Base-by-base conservation (phyloP, 495 filamentous ascomycete genomes). In the Neurospora sp. region DNA sequence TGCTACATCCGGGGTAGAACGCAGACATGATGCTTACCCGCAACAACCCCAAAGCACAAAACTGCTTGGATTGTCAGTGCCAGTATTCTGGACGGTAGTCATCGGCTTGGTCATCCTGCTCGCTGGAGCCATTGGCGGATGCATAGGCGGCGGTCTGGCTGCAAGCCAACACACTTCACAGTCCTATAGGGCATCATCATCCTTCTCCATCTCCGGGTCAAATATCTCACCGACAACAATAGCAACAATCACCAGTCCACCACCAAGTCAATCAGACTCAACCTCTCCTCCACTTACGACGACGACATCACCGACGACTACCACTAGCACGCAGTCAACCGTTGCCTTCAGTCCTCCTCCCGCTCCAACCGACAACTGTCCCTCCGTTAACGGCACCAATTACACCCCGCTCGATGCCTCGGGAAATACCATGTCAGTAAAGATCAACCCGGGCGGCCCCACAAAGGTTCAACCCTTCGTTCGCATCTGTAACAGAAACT, bases 41-140 rank as follows among this genome's bases (percentile, higher is more conserved):
- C n/a, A 48, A 48, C 46, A 20, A 20, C n/a, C 46, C n/a, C 46
- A 48, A 48, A 5, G 10, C n/a, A 12, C n/a, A 37, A 42, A 16
- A 69, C 76, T 82, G 23, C 39, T 82, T 10, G 82, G 82, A 5
- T 76, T 83, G 10, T 73, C 79, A n/a, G 76, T 82, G 9, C 72
- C 74, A 9, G 7, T 76, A 2, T 83, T 82, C 46, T 83, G 82
- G 82, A 42, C 71, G 5, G 11, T 80, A 7, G 39, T 82, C 66
- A 69, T 80, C 9, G 37, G 75, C 7, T 38, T 81, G 20, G 62
- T 79, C 18, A 42, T 82, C 10, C 69, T 81, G 44, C 69, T 82
- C 12, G 80, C 82, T 2, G 82, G 59, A 1, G 79, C 40, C 4
- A 78, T 83, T 20, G 82, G 80, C 10, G 81, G 81, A 48, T 81